Evolutionary conservation across 2,329 filamentous ascomycete genomes (phyloP).

Genomic region (Blastomyces silverae): DNA sequence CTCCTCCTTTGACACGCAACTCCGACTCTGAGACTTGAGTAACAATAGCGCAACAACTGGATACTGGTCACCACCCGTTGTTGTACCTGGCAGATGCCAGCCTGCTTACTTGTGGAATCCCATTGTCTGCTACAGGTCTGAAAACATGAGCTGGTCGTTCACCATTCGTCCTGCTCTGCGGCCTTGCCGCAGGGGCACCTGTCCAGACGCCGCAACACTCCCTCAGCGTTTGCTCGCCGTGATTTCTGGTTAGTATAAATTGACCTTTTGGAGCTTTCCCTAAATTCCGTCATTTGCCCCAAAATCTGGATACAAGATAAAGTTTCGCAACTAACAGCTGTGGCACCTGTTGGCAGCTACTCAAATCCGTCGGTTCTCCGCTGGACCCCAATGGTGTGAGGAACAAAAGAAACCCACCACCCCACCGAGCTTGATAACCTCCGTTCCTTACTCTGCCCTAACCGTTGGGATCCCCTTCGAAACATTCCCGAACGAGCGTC

Average conservation of each 20-base stretch:
- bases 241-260: constrained; percentile 17
- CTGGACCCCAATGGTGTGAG: constrained; percentile 13
- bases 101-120: neutral
- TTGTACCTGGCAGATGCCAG: constrained; percentile 12
- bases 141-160: constrained; percentile 15
- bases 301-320: neutral
- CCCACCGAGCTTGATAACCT: constrained; percentile 18
- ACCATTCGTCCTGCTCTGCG: constrained; percentile 17
- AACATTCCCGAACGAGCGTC: constrained; percentile 68
- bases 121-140: constrained; percentile 3
- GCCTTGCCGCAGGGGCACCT: constrained; percentile 14
- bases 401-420: constrained; percentile 14
- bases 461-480: constrained; percentile 75
- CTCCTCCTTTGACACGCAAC: constrained; percentile 9
- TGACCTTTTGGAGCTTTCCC: neutral
- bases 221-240: constrained; percentile 15
- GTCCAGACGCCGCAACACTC: constrained; percentile 14
- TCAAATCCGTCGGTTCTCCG: constrained; percentile 19
- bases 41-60: neutral
- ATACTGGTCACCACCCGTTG: constrained; percentile 9
- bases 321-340: constrained; percentile 3
- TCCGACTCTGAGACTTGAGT: constrained; percentile 5
- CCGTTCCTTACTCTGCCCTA: constrained; percentile 60
- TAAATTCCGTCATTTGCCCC: neutral
- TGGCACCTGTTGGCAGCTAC: constrained; percentile 10